A percentile compares a stretch with the other conserved stretches of the same genome.
phyloP scores from a whole-genome alignment of 2,329 filamentous ascomycete species.

The Trichophyton rubrum region DNA sequence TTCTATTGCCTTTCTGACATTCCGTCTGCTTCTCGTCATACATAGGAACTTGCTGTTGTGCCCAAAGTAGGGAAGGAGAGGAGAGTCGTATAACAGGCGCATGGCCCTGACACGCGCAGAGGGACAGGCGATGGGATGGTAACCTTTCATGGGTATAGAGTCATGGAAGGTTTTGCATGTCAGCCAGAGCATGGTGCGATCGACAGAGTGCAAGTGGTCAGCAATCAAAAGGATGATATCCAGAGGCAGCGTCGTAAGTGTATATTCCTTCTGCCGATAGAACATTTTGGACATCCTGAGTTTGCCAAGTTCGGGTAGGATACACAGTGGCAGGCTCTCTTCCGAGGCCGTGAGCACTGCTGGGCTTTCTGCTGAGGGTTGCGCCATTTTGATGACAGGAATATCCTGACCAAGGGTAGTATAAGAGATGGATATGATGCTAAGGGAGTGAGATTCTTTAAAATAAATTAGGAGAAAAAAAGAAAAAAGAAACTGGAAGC shows the following conservation, averaged over 20 bases:
- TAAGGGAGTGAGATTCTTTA: neutral
- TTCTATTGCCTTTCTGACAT: neutral
- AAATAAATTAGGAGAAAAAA: too few relatives aligned
- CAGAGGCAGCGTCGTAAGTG: neutral
- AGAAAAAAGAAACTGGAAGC: neutral
- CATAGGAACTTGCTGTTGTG: neutral
- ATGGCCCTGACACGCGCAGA: neutral
- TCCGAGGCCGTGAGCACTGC: neutral
- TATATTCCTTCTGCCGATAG: neutral
- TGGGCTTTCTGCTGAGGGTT: neutral
- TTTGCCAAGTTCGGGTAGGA: neutral
- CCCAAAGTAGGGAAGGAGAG: slow-evolving; percentile 5
- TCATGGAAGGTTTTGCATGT: slow-evolving; percentile 13
- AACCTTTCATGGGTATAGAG: neutral
- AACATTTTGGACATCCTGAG: neutral
- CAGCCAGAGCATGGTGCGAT: slow-evolving; percentile 17
- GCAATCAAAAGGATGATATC: slow-evolving; percentile 10
- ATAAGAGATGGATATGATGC: neutral
- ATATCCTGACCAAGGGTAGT: neutral
- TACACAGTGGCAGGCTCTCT: neutral
- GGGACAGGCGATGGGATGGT: neutral
- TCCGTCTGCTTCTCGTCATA: neutral
- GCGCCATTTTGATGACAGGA: neutral
- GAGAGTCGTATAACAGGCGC: slow-evolving; percentile 1
- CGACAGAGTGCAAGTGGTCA: slow-evolving; percentile 14